Percentiles rank a stretch among this genome's conserved stretches.
Evolutionary conservation across 78 protist genomes (phyloP).

Genomic region (Emiliania huxleyi): DNA sequence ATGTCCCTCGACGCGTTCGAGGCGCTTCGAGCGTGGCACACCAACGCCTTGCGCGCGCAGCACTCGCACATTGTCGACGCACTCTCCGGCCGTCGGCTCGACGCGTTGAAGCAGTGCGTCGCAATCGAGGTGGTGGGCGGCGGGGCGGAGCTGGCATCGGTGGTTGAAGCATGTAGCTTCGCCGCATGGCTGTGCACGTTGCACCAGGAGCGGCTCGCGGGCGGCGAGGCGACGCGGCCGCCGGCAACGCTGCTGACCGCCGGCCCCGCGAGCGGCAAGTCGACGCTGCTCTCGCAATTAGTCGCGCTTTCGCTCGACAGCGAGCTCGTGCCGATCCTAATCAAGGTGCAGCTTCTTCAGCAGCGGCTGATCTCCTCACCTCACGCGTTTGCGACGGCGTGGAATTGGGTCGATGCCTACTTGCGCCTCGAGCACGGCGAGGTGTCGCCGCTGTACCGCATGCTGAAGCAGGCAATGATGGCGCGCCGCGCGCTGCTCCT

Average conservation of each 20-base stretch:
- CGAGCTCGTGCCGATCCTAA: neutral
- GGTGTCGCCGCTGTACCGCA: no score
- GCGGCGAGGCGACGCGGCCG: neutral
- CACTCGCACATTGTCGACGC: neutral
- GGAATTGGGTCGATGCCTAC: conserved; percentile 18
- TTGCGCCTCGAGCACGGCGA: neutral
- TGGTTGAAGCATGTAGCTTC: no score
- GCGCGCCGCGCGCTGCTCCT: neutral
- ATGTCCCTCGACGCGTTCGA: neutral
- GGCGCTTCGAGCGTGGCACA: neutral
- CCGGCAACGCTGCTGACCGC: neutral
- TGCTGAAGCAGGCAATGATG: neutral
- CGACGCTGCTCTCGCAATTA: neutral
- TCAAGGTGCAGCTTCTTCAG: neutral
- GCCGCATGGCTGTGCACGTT: no score
- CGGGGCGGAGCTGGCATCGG: no score
- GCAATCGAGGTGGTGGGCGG: neutral
- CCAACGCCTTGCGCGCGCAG: neutral
- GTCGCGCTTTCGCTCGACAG: neutral
- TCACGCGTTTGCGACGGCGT: neutral
- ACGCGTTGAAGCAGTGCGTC: neutral
- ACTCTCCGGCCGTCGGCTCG: neutral
- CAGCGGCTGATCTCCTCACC: neutral
- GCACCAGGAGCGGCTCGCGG: neutral
- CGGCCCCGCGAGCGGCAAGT: neutral